These are phyloP conservation scores for Chytriomyces sp. DNA, from an alignment of 192 early-diverging fungal genomes.

Conservation along the genomic window DNA sequence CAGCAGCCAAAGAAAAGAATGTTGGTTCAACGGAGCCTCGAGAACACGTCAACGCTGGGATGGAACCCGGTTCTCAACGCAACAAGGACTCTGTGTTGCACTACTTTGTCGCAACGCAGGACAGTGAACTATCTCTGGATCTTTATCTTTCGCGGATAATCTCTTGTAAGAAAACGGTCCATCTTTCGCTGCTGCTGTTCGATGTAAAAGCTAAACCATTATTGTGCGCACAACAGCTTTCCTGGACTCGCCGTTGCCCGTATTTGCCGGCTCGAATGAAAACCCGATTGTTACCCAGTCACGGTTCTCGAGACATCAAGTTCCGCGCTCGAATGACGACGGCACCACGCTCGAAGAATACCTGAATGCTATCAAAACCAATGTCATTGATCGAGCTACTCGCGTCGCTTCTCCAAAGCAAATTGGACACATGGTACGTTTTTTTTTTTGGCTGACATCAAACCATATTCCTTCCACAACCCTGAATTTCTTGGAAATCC, in stretches of 20 bases:
- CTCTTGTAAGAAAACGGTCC: constrained; percentile 24
- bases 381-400: constrained; percentile 59
- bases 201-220: not conserved
- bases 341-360: constrained; percentile 48
- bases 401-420: constrained; percentile 54
- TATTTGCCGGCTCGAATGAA: constrained; percentile 46
- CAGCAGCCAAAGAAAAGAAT: not conserved
- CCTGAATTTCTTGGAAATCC: no score
- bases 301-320: constrained; percentile 38
- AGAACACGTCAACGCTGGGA: not conserved
- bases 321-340: constrained; percentile 35
- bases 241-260: constrained; percentile 46
- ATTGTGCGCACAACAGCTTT: constrained; percentile 37
- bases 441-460: not conserved
- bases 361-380: constrained; percentile 51
- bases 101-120: constrained; percentile 55
- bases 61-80: constrained; percentile 42
- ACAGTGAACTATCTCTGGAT: constrained; percentile 52
- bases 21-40: not conserved
- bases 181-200: not conserved
- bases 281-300: constrained; percentile 31
- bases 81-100: constrained; percentile 59
- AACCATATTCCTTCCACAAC: no score
- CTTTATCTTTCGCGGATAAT: constrained; percentile 53
- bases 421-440: constrained; percentile 61